Conservation (phyloP, 805 yeast species). For the Spathaspora sp. region DNA sequence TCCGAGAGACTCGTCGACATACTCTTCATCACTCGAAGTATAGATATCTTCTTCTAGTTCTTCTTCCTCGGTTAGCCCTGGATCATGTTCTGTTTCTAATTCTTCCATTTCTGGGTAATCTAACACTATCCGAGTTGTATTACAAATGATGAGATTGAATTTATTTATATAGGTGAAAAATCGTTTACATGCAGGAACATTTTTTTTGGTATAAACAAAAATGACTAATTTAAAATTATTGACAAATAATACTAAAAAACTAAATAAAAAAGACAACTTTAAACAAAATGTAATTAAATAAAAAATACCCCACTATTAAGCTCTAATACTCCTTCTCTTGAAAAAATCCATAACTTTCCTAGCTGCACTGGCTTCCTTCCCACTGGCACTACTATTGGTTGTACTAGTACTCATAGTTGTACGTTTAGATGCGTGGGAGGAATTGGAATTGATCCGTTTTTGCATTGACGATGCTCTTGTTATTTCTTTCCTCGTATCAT, state of each 20-base stretch:
- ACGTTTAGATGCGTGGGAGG: constrained; percentile 25
- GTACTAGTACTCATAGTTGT: constrained; percentile 16
- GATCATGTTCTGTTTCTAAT: not conserved
- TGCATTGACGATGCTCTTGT: constrained; percentile 1
- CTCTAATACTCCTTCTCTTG: constrained; percentile 52
- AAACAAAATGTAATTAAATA: not conserved
- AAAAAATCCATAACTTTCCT: constrained; percentile 75
- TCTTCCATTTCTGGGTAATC: not conserved
- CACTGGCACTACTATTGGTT: constrained; percentile 17
- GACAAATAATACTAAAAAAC: not conserved
- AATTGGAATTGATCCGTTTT: constrained; percentile 22
- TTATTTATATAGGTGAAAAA: not conserved
- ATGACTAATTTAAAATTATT: not conserved
- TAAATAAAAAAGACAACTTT: not conserved
- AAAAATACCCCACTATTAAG: constrained; percentile 12
- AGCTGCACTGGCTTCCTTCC: constrained; percentile 69
- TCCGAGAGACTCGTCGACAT: constrained; percentile 28
- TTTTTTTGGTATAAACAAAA: not conserved
- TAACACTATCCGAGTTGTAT: too few relatives aligned
- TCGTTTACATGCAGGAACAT: not conserved
- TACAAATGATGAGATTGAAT: not conserved
- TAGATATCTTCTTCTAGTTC: not conserved
- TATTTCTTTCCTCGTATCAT: constrained; percentile 17
- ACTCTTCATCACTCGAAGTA: constrained; percentile 13
- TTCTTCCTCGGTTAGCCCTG: not conserved